Base-by-base conservation (phyloP, 129 eudicot species). In the Ambrosia artemisiifolia region DNA sequence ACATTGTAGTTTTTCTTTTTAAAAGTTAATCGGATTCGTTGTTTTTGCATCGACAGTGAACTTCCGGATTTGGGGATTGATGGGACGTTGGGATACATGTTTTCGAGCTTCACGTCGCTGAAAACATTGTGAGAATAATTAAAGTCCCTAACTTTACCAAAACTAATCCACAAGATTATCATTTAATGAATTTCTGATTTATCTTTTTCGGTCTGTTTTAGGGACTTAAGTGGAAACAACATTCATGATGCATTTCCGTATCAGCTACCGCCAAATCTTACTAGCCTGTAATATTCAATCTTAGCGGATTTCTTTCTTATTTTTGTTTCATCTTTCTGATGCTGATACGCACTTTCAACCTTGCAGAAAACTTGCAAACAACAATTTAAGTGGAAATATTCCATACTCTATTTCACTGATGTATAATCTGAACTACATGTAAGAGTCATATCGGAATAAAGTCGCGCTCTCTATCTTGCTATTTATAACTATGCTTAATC, bases 1-100 rank as follows among this genome's bases (percentile, higher is more conserved):
- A n/a, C 30, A 50, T 56, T 61, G 28, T 48, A 40, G 5, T 51
- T 33, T 61, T 69, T 69, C 49, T 69, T 11, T 11, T 3, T 28
- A 40, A 36, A 14, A 32, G 48, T 12, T 78, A 65, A 62, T 14
- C 40, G 49, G 11, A 65, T 70, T 63, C 75, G 30, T 65, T 80
- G 19, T 75, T 83, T 70, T 70, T 84, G 53, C 35, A 60, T 76
- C 70, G 54, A 86, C 91, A 94, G 99, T 81, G 89, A 86, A 53
- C 75, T 88, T 46, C 75, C 97, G 73, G 96, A 88, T 44, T 80
- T 94, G 75, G 97, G 91, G 36, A 75, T 94, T 78, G 85, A 44
- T 71, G 99, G 99, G 65, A 75, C 94, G 36, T 62, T 94, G 96
- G 99, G 99, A 81, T 94, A 90, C 83, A 14, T 81, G 91, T 87